A percentile compares a stretch with the other conserved stretches of the same genome.
Evolutionary conservation across 805 yeast species (phyloP).

Genomic region (Hagleromyces aurorensis): DNA sequence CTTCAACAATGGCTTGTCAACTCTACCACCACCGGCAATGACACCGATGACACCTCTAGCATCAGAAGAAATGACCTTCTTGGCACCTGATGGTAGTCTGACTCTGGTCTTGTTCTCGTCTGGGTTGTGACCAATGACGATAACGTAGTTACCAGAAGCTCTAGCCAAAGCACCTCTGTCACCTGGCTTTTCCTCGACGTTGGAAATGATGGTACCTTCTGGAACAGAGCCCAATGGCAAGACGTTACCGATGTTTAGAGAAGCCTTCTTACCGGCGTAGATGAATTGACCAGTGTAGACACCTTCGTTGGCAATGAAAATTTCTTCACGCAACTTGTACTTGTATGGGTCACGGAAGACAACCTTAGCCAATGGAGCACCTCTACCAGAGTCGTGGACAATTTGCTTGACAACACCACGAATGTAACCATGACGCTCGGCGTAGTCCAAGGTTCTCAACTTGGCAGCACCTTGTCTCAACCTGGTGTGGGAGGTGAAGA

Average conservation of each 20-base stretch:
- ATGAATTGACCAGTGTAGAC: slow-evolving; percentile 98
- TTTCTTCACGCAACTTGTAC: slow-evolving; percentile 96
- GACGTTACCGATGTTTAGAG: slow-evolving; percentile 93
- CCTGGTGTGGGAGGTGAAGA: slow-evolving; percentile 99
- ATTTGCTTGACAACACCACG: slow-evolving; percentile 99
- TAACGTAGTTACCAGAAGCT: slow-evolving; percentile 99
- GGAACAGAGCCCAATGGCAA: slow-evolving; percentile 96
- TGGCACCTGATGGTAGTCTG: slow-evolving; percentile 98
- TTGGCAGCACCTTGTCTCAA: slow-evolving; percentile 99
- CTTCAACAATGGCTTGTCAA: slow-evolving; percentile 98
- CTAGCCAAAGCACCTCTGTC: slow-evolving; percentile 99
- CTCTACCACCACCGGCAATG: slow-evolving; percentile 99
- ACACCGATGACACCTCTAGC: slow-evolving; percentile 99
- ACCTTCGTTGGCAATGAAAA: slow-evolving; percentile 99
- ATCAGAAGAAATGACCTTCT: slow-evolving; percentile 88
- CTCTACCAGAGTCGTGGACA: slow-evolving; percentile 99
- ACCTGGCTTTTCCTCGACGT: slow-evolving; percentile 98
- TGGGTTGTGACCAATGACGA: slow-evolving; percentile 98
- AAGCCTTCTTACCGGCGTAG: slow-evolving; percentile 98
- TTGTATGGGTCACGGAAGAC: slow-evolving; percentile 99
- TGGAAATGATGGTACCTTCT: slow-evolving; percentile 98
- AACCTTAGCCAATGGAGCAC: slow-evolving; percentile 99
- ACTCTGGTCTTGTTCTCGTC: slow-evolving; percentile 99
- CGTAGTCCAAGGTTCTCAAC: slow-evolving; percentile 97
- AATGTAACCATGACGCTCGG: slow-evolving; percentile 99